These are phyloP conservation scores for Crinitomyces ghanaensis DNA, from an alignment of 805 yeast species.

Conservation along the genomic window DNA sequence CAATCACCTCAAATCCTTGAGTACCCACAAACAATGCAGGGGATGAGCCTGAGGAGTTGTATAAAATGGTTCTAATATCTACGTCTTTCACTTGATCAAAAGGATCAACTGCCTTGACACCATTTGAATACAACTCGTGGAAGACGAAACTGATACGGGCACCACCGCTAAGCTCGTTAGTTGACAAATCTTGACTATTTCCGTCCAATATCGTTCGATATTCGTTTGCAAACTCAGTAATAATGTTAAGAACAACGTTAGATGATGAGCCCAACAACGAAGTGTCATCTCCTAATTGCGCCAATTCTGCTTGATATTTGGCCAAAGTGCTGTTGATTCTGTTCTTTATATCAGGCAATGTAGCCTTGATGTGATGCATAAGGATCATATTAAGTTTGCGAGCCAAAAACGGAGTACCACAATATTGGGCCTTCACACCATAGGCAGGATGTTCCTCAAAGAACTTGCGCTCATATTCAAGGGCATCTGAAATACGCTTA, in stretches of 20 bases:
- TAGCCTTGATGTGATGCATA: constrained; percentile 78
- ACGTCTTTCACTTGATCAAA: constrained; percentile 91
- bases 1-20: constrained; percentile 90
- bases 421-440: constrained; percentile 81
- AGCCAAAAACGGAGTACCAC: constrained; percentile 95
- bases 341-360: constrained; percentile 86
- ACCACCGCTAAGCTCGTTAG: constrained; percentile 91
- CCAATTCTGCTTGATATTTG: constrained; percentile 73
- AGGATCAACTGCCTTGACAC: constrained; percentile 85
- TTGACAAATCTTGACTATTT: constrained; percentile 79
- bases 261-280: constrained; percentile 72
- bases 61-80: constrained; percentile 93
- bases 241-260: constrained; percentile 79
- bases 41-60: constrained; percentile 91
- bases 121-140: constrained; percentile 93
- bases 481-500: constrained; percentile 81
- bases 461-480: constrained; percentile 66
- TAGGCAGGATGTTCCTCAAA: constrained; percentile 85
- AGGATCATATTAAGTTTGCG: constrained; percentile 82
- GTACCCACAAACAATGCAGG: constrained; percentile 96
- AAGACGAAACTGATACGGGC: constrained; percentile 96
- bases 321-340: constrained; percentile 78
- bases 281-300: constrained; percentile 70
- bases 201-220: constrained; percentile 88
- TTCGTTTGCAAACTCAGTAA: constrained; percentile 89